phyloP scores from a whole-genome alignment of 2,329 filamentous ascomycete genomes.

The Fusarium virguliforme region DNA sequence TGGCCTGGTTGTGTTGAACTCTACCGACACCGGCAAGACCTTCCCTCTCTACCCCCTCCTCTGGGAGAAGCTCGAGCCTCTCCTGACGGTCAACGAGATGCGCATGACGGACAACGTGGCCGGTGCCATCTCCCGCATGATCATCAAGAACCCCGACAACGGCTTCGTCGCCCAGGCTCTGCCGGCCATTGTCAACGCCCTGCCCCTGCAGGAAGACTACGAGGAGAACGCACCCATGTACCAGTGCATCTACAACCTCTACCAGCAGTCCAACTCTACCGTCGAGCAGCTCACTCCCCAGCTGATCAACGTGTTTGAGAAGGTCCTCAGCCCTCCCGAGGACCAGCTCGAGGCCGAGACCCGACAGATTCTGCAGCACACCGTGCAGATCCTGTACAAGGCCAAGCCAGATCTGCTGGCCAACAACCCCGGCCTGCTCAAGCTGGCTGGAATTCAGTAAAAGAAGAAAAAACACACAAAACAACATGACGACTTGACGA shows the following conservation, averaged over 20 bases:
- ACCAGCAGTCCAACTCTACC: constrained; percentile 78
- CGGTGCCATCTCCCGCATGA: constrained; percentile 93
- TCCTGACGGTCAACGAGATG: constrained; percentile 83
- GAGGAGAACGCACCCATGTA: constrained; percentile 97
- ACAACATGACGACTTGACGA: constrained; percentile 41
- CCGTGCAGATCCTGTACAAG: constrained; percentile 68
- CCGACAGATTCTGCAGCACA: constrained; percentile 75
- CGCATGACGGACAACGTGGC: constrained; percentile 94
- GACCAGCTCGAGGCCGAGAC: constrained; percentile 84
- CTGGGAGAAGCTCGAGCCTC: constrained; percentile 87
- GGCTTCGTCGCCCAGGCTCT: constrained; percentile 87
- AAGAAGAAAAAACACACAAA: constrained; percentile 27
- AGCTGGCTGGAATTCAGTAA: constrained; percentile 53
- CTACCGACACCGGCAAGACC: constrained; percentile 77
- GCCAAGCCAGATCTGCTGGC: constrained; percentile 55
- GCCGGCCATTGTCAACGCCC: constrained; percentile 81
- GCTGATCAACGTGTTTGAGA: constrained; percentile 79
- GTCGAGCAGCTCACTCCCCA: constrained; percentile 79
- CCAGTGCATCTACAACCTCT: constrained; percentile 90
- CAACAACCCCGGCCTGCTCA: constrained; percentile 54
- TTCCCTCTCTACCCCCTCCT: constrained; percentile 85
- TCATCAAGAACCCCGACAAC: constrained; percentile 86
- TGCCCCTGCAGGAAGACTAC: constrained; percentile 93
- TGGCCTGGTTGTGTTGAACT: constrained; percentile 88
- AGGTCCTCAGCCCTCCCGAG: constrained; percentile 79